phyloP scores from a whole-genome alignment of 805 yeast species.

The Candida pini region DNA sequence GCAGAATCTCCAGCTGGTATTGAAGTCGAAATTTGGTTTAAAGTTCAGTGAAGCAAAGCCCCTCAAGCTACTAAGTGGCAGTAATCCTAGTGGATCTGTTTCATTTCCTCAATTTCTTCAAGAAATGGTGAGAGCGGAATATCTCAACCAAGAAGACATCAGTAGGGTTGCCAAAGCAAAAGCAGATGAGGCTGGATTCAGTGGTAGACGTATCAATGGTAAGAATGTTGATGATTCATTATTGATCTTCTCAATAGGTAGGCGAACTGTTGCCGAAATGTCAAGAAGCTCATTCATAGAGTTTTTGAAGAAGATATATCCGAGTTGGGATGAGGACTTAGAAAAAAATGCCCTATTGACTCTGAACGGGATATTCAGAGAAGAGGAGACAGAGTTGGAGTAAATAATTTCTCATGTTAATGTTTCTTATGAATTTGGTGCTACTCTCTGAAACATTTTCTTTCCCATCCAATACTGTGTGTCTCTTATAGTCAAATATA shows the following conservation, averaged over 20 bases:
- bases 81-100: constrained; percentile 3
- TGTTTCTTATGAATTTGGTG: no score
- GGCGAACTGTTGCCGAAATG: constrained; percentile 25
- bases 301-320: constrained; percentile 22
- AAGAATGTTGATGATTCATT: constrained; percentile 18
- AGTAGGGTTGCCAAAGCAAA: constrained; percentile 8
- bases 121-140: constrained; percentile 23
- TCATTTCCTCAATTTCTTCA: constrained; percentile 19
- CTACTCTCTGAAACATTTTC: no score
- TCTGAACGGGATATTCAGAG: constrained; percentile 13
- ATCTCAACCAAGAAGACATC: constrained; percentile 18
- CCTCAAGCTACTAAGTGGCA: constrained; percentile 11
- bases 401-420: no score
- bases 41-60: constrained; percentile 16
- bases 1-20: constrained; percentile 20
- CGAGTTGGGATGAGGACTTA: constrained; percentile 25
- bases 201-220: constrained; percentile 3
- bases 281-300: constrained; percentile 18
- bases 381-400: no score
- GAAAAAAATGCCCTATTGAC: constrained; percentile 23
- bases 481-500: no score
- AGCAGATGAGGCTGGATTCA: constrained; percentile 1
- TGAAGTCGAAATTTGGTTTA: constrained; percentile 20
- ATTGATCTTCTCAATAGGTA: constrained; percentile 24
- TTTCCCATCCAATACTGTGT: no score